These are phyloP conservation scores for Globisporangium nagaii DNA, from an alignment of 352 stramenopile genomes.

Conservation along the genomic window DNA sequence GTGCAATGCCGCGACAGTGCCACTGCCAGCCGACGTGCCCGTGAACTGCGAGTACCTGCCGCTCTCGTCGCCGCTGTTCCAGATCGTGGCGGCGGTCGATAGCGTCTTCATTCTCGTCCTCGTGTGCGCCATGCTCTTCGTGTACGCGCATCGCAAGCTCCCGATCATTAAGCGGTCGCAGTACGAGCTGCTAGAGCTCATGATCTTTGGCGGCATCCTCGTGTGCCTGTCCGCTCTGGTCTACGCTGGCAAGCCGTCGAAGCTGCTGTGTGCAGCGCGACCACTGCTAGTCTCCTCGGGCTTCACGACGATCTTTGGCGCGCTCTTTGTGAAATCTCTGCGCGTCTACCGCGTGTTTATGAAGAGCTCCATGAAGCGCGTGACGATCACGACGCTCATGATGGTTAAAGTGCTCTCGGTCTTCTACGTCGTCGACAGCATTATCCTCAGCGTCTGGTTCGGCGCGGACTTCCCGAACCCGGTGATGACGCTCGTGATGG, in stretches of 20 bases:
- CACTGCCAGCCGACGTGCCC: slow-evolving; percentile 12
- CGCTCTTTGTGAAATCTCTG: slow-evolving; percentile 42
- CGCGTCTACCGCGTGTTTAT: slow-evolving; percentile 59
- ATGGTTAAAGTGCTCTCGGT: not conserved
- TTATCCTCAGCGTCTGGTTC: slow-evolving; percentile 1
- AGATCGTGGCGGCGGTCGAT: slow-evolving; percentile 6
- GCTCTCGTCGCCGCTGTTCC: slow-evolving; percentile 14
- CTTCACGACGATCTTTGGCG: slow-evolving; percentile 41
- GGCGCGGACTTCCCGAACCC: not conserved
- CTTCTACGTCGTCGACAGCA: slow-evolving; percentile 1
- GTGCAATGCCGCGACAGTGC: slow-evolving; percentile 14
- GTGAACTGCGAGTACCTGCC: slow-evolving; percentile 42
- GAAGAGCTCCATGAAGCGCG: slow-evolving; percentile 23
- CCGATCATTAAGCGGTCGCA: slow-evolving; percentile 45
- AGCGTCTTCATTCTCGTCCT: slow-evolving; percentile 13
- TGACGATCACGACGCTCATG: not conserved
- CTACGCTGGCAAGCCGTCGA: slow-evolving; percentile 24
- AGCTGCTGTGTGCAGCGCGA: slow-evolving; percentile 22
- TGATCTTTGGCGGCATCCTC: slow-evolving; percentile 33
- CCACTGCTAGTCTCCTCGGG: slow-evolving; percentile 28
- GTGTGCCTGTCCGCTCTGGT: slow-evolving; percentile 21
- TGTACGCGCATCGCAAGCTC: slow-evolving; percentile 23
- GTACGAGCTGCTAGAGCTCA: slow-evolving; percentile 35
- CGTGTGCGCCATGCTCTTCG: slow-evolving; percentile 13
- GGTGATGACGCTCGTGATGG: not conserved